Conservation (phyloP, 1,284 basidiomycete genomes). For the Malassezia nana region DNA sequence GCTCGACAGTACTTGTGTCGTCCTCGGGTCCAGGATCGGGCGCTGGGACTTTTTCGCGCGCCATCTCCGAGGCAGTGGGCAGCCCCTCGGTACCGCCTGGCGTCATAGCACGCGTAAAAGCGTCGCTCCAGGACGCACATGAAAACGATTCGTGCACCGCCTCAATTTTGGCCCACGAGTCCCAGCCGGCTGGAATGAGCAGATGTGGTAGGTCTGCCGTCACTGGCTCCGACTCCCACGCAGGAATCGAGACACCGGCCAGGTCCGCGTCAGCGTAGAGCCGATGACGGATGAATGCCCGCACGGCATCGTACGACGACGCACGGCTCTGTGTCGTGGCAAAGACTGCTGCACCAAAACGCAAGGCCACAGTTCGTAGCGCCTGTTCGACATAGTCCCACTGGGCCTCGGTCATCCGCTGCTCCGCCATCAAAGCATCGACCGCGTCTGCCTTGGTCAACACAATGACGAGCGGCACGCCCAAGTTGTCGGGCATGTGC, state of each 20-base stretch:
- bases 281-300: conserved; percentile 77
- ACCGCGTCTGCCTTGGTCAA: conserved; percentile 61
- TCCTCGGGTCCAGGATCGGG: background rate
- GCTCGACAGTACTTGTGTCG: conserved; percentile 11
- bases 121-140: conserved; percentile 46
- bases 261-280: conserved; percentile 56
- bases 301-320: conserved; percentile 64
- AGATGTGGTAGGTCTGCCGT: conserved; percentile 84
- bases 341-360: conserved; percentile 84
- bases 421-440: conserved; percentile 46
- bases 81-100: background rate
- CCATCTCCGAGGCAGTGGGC: background rate
- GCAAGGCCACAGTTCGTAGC: conserved; percentile 76
- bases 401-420: conserved; percentile 64
- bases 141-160: conserved; percentile 86
- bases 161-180: conserved; percentile 90
- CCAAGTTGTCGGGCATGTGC: conserved; percentile 52
- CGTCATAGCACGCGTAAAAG: conserved; percentile 6
- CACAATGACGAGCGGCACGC: conserved; percentile 76
- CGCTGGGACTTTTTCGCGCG: background rate
- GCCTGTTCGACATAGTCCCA: conserved; percentile 93
- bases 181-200: conserved; percentile 89
- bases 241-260: conserved; percentile 52
- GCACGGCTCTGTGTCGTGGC: conserved; percentile 73
- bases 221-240: conserved; percentile 62